These are phyloP conservation scores for Cordyceps cateniannulata DNA, from an alignment of 2,329 filamentous ascomycete genomes.

Conservation along the genomic window DNA sequence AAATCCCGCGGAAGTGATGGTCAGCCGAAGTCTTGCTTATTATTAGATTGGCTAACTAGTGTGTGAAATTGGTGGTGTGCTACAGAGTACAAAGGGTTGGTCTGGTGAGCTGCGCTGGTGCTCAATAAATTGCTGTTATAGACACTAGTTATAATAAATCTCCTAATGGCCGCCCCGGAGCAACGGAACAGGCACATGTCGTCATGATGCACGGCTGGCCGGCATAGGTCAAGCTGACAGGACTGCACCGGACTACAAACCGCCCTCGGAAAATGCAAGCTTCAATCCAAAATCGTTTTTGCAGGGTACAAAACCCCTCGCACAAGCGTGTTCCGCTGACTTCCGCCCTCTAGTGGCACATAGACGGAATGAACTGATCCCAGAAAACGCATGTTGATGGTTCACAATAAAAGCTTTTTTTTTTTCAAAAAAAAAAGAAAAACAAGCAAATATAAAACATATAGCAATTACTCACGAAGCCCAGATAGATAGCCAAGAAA, in stretches of 20 bases:
- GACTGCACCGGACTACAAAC: not conserved
- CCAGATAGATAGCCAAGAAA: too few relatives aligned
- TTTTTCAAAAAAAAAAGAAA: too few relatives aligned
- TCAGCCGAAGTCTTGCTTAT: not conserved
- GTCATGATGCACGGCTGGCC: not conserved
- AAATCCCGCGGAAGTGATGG: not conserved
- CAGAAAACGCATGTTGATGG: too few relatives aligned
- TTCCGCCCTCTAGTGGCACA: too few relatives aligned
- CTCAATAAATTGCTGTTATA: not conserved
- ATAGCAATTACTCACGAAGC: too few relatives aligned
- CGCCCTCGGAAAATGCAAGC: not conserved
- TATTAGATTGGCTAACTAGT: not conserved
- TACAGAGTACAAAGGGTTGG: not conserved
- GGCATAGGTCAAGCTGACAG: not conserved
- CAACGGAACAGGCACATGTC: constrained; percentile 10
- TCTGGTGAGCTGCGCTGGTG: not conserved
- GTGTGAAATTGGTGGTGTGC: not conserved
- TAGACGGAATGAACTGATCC: too few relatives aligned
- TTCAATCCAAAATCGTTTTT: not conserved
- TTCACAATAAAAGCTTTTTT: too few relatives aligned
- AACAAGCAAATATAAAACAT: too few relatives aligned
- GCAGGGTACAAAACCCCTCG: not conserved
- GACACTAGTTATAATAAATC: not conserved
- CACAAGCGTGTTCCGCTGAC: not conserved
- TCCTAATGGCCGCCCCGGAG: constrained; percentile 5